Evolutionary conservation across 1,284 basidiomycete species (phyloP).

Genomic region (Ustilago hordei): DNA sequence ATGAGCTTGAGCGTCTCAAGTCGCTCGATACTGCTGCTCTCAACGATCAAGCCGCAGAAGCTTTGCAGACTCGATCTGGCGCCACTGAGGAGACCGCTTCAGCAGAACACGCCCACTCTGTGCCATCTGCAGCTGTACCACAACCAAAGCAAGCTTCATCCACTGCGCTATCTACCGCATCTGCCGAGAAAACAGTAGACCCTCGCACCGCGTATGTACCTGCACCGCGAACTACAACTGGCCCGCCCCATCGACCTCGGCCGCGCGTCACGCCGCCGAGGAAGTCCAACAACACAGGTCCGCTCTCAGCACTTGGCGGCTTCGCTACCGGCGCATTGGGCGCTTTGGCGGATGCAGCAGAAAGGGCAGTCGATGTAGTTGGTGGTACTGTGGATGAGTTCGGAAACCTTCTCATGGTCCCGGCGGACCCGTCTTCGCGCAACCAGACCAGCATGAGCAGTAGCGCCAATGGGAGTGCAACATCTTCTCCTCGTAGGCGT

Average conservation of each 20-base stretch:
- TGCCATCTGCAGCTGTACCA: neutral
- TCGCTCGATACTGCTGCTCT: slow-evolving; percentile 29
- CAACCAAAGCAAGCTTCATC: neutral
- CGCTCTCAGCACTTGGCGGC: slow-evolving; percentile 44
- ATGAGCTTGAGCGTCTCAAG: slow-evolving; percentile 44
- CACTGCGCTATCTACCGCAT: neutral
- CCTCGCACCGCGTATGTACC: slow-evolving; percentile 3
- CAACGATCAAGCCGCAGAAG: slow-evolving; percentile 14
- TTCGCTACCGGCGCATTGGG: slow-evolving; percentile 48
- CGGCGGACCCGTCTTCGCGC: slow-evolving; percentile 27
- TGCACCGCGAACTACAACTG: slow-evolving; percentile 9
- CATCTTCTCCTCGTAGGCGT: slow-evolving; percentile 32
- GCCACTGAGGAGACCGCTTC: neutral
- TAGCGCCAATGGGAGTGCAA: slow-evolving; percentile 10
- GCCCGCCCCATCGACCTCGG: slow-evolving; percentile 9
- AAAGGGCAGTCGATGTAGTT: slow-evolving; percentile 49
- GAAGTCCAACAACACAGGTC: slow-evolving; percentile 34
- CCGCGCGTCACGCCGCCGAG: slow-evolving; percentile 35
- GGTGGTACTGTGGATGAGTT: slow-evolving; percentile 52
- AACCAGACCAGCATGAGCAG: neutral
- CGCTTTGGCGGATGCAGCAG: slow-evolving; percentile 45
- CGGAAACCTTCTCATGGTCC: slow-evolving; percentile 44
- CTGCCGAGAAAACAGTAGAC: neutral
- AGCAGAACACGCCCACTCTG: neutral
- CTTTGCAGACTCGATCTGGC: neutral